Evolutionary conservation across 208 protist species (phyloP), one percentile per base, ranked within the genome.

Genomic region (Wallacemonas sp.): DNA sequence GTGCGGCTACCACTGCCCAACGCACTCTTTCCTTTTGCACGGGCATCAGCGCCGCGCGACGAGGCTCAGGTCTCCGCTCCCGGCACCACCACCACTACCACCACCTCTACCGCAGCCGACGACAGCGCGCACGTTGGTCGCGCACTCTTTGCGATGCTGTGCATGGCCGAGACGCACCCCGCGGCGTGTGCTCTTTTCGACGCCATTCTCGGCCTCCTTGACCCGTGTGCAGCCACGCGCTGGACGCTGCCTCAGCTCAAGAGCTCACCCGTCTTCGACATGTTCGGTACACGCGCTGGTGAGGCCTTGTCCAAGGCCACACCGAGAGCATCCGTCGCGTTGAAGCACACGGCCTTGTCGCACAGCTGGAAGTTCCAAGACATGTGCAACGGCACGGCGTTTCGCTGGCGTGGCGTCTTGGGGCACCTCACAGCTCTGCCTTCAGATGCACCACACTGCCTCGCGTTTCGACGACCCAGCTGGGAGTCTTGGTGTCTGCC

Each of bases 191-290:
- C 29, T 6, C n/a, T 49, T 27, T 56, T 34, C 44, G 61, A 66
- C 23, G 30, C 44, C 14, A 39, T 83, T 5, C 33, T 73, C 1
- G 55, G 62, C 5, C 32, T 87, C 55, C 70, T 85, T 2, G 71
- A 87, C 44, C 62, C 61, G 19, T 24, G 75, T 29, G 71, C 77
- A 0, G n/a, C 27, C 21, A 48, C 69, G 19, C 75, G 80, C 1
- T 74, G 78, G 46, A 77, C 54, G 27, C 27, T 83, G 5, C 52
- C 27, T 5, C 68, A 80, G 44, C 56, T 89, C 4, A 48, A 62
- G 2, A 49, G 68, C 23, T 61, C 71, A 4, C 38, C 68, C 43
- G 70, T 76, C 57, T 74, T 72, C 17, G 5, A 2, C 4, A 0
- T 58, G 30, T 58, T 58, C 32, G 52, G 52, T n/a, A 24, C 26